Evolutionary conservation across 495 filamentous ascomycete genomes (phyloP), one percentile per base, ranked within the genome.

Genomic region (Lophiostoma macrostomum): DNA sequence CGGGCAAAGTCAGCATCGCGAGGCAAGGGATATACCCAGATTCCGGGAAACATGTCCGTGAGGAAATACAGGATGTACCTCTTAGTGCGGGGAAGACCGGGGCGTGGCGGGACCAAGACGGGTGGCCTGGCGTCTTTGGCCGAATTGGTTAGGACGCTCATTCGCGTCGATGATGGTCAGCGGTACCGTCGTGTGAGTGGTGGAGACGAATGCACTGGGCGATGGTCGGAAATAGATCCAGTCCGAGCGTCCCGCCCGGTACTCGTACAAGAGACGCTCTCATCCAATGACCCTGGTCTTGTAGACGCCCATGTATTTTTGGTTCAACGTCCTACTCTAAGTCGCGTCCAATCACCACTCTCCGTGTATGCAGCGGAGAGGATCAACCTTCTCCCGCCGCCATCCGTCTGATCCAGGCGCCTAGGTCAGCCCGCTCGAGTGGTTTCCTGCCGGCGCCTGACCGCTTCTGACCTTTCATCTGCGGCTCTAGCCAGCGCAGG

Each of bases 401-500:
- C 31, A 30, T 42, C 38, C 46, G 38, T 19, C 4, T 12, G 14
- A 49, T 29, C 37, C 53, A 57, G 39, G 37, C 53, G 53, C 53
- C 39, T 22, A 39, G 45, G 53, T 46, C 45, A 50, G 51, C 45
- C 53, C 45, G 45, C 37, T 50, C 28, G 53, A 20, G 53, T 37
- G 53, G 53, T 24, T 23, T 31, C 2, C 24, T 29, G 53, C 46
- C 43, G 28, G 53, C 53, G 53, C 53, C 19, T 22, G 11, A 14
- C 0, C 20, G 11, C 29, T 27, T 5, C 35, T 35, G 16, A 4
- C 24, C 20, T 22, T 28, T 23, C 30, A 14, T 38, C 28, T 47
- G 55, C 47, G 55, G 55, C 55, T 58, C 49, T 36, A 52, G 22
- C 23, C 40, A 38, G 46, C 54, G 37, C 46, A 46, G 46, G 38